A percentile compares a stretch with the other conserved stretches of the same genome.
phyloP scores from a whole-genome alignment of 2,329 filamentous ascomycete species.

The Dactylellina drechsleri region DNA sequence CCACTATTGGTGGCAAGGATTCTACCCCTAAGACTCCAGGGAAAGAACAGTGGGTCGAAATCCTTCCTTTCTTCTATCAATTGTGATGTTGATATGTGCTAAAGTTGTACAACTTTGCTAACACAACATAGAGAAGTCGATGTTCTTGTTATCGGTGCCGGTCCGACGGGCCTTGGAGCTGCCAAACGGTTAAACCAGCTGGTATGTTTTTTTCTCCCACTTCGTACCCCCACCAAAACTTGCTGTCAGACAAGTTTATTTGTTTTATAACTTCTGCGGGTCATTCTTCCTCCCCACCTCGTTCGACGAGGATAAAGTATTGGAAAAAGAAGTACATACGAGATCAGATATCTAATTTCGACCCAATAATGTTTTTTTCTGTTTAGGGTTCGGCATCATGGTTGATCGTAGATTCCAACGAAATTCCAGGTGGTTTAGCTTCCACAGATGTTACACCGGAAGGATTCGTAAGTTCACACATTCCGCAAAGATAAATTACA shows the following conservation, averaged over 20 bases:
- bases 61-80: background rate
- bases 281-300: background rate
- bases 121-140: conserved; percentile 77
- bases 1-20: conserved; percentile 36
- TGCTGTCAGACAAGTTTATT: too few species aligned
- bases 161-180: conserved; percentile 95
- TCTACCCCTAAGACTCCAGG: conserved; percentile 9
- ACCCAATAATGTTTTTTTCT: conserved; percentile 1
- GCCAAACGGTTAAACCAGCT: conserved; percentile 98
- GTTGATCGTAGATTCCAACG: conserved; percentile 92
- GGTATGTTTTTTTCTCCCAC: conserved; percentile 67
- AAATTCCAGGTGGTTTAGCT: conserved; percentile 93
- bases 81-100: background rate
- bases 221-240: background rate
- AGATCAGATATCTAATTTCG: background rate
- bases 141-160: conserved; percentile 96
- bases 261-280: background rate
- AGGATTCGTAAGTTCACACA: conserved; percentile 81
- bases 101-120: conserved; percentile 8
- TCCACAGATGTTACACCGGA: conserved; percentile 94
- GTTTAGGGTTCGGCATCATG: conserved; percentile 86
- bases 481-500: background rate
- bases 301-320: too few species aligned
- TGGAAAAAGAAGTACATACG: too few species aligned
- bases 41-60: conserved; percentile 32